Base-by-base conservation (phyloP, 805 yeast species). In the Candida berthetii region DNA sequence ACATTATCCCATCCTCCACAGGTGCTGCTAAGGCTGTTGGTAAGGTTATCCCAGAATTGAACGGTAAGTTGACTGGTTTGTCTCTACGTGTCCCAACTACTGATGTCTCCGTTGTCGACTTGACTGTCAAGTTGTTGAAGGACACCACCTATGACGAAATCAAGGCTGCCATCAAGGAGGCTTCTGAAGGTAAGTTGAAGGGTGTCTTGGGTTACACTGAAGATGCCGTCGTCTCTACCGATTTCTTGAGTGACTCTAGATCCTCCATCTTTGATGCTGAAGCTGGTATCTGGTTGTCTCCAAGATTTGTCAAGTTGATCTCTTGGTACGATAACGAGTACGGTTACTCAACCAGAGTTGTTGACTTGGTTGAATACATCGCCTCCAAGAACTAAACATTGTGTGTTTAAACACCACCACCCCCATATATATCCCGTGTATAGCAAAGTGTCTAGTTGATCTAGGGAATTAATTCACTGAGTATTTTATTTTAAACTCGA, bases 1-100 rank as follows among this genome's bases (percentile, higher is more conserved):
- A 88, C 84, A 85, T 88, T 68, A 88, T 88, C 57, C 96, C 96
- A 63, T 86, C 95, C 33, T 85, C 96, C 50, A 88, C 96, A 50
- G 96, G 96, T 81, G 96, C 96, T 60, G 96, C 96, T 62, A 88
- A 88, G 82, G 96, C 96, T 53, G 96, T 88, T 58, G 96, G 96
- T 68, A 86, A 86, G 80, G 96, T 88, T 58, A 82, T 88, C 60
- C 96, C 96, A 53, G 82, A 75, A 60, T 78, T 88, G 61, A 82
- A 83, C 72, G 96, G 96, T 63, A 87, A 86, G 76, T 82, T 88
- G 68, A 88, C 96, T 54, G 96, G 96, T 76, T 76, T 87, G 80
- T 81, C 96, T 49, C 74, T 88, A 72, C 85, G 96, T 74, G 96
- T 88, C 49, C 96, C 96, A 68, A 88, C 96, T 64, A 79, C 79